These are phyloP conservation scores for Ramaria sp. DNA, from an alignment of 768 basidiomycete genomes.

Conservation along the genomic window DNA sequence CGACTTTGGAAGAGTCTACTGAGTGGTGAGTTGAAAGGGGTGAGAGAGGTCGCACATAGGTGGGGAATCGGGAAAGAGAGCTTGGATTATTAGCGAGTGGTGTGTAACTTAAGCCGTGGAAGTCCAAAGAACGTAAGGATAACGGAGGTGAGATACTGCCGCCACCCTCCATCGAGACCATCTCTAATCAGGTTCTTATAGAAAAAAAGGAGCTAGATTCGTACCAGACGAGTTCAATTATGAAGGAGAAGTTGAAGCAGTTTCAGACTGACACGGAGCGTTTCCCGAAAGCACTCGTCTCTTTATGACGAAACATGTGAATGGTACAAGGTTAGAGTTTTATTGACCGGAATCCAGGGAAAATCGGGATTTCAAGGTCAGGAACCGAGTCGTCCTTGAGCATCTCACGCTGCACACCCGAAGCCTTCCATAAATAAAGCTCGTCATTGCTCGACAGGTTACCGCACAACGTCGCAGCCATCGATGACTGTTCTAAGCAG, in stretches of 20 bases:
- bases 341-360: slow-evolving; percentile 39
- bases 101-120: slow-evolving; percentile 50
- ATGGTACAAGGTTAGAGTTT: slow-evolving; percentile 39
- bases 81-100: slow-evolving; percentile 69
- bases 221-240: slow-evolving; percentile 56
- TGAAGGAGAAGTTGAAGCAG: slow-evolving; percentile 55
- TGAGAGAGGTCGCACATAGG: slow-evolving; percentile 37
- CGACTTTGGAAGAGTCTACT: slow-evolving; percentile 62
- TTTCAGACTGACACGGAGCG: slow-evolving; percentile 66
- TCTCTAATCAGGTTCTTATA: neutral
- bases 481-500: no score
- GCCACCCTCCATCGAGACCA: neutral
- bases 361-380: no score
- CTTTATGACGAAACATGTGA: slow-evolving; percentile 69
- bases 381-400: no score
- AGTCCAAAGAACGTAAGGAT: slow-evolving; percentile 16
- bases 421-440: no score
- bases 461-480: no score
- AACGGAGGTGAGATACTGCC: neutral
- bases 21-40: slow-evolving; percentile 39
- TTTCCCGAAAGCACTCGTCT: slow-evolving; percentile 68
- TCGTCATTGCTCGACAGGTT: no score
- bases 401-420: no score
- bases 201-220: slow-evolving; percentile 29
- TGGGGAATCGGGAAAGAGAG: slow-evolving; percentile 55